These are phyloP conservation scores for Glarea lozoyensis DNA, from an alignment of 495 filamentous ascomycete genomes.

Conservation along the genomic window DNA sequence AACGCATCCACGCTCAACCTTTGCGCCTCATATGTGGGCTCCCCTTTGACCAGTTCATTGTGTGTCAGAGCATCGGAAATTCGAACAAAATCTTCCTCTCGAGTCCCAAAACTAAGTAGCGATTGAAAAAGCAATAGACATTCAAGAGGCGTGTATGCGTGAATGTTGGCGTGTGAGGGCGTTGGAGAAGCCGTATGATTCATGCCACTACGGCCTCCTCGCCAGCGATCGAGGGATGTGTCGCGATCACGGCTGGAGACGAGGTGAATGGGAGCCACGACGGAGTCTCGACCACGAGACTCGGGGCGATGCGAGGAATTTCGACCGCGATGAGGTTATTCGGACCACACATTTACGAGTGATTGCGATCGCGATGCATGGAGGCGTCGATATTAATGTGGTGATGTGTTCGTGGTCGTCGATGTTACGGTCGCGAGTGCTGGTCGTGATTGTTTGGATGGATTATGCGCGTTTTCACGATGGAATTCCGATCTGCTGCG, in stretches of 20 bases:
- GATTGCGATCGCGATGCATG: too few species aligned
- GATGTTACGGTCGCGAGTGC: too few species aligned
- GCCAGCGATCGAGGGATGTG: conserved; percentile 46
- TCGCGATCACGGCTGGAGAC: conserved; percentile 27
- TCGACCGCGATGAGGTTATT: too few species aligned
- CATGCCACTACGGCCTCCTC: conserved; percentile 47
- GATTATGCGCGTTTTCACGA: too few species aligned
- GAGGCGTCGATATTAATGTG: too few species aligned
- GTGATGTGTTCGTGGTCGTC: too few species aligned
- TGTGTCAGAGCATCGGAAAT: conserved; percentile 68
- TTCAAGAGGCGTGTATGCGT: conserved; percentile 77
- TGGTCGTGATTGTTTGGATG: too few species aligned
- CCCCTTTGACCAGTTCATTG: conserved; percentile 58
- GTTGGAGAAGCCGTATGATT: conserved; percentile 25
- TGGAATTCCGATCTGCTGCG: too few species aligned
- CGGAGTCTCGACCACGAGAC: too few species aligned
- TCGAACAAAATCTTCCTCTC: conserved; percentile 53
- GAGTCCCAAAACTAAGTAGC: conserved; percentile 56
- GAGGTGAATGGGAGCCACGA: conserved; percentile 22
- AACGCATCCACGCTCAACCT: conserved; percentile 73
- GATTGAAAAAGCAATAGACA: conserved; percentile 82
- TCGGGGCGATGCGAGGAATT: too few species aligned
- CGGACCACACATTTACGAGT: too few species aligned
- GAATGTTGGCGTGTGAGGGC: conserved; percentile 6
- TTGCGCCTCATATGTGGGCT: conserved; percentile 57